phyloP scores from a whole-genome alignment of 306 rosid species.

The Arachis stenosperma region DNA sequence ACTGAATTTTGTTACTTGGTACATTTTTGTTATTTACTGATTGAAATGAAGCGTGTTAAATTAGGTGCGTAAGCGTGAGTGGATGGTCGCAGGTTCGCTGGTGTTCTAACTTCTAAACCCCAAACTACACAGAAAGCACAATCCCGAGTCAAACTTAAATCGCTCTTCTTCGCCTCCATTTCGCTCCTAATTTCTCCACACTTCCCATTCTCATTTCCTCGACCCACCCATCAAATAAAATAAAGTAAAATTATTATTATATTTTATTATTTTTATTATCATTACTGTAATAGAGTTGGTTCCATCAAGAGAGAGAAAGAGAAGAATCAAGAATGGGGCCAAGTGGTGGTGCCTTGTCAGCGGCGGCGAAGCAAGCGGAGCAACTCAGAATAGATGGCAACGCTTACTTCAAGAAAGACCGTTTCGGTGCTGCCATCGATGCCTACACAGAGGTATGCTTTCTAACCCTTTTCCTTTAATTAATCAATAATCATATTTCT shows the following conservation, averaged over 20 bases:
- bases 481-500: background rate
- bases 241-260: no score
- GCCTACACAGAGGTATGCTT: constrained; percentile 85
- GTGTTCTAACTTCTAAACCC: background rate
- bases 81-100: no score
- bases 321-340: constrained; percentile 48
- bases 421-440: constrained; percentile 89
- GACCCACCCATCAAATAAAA: background rate
- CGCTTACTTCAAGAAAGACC: constrained; percentile 72
- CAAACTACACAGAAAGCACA: background rate
- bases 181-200: background rate
- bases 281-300: background rate
- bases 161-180: background rate
- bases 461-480: background rate
- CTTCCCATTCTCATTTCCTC: background rate
- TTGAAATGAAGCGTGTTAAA: no score
- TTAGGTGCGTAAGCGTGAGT: no score
- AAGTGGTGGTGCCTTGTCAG: constrained; percentile 44
- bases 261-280: no score
- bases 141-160: background rate
- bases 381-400: constrained; percentile 71
- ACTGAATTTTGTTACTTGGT: no score
- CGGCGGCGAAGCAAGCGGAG: constrained; percentile 67
- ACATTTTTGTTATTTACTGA: no score
- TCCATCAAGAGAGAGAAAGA: background rate